Conservation (phyloP, 768 basidiomycete genomes). For the Lentinula aciculospora region DNA sequence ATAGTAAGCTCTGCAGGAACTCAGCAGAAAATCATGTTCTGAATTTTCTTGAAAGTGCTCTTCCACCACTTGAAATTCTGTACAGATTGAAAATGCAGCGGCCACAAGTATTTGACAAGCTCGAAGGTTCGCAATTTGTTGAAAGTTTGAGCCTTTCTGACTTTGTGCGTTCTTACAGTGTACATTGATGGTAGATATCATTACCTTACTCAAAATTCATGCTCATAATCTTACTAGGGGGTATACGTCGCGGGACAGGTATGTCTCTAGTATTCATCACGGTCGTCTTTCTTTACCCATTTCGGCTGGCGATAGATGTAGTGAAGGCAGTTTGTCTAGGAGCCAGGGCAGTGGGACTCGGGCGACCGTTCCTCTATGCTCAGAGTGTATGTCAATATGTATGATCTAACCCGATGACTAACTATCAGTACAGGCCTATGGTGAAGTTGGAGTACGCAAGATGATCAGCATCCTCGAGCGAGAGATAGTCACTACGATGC, state of each 20-base stretch:
- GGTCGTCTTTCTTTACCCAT: not conserved
- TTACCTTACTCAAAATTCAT: not conserved
- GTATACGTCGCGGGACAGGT: constrained; percentile 78
- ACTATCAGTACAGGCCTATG: constrained; percentile 56
- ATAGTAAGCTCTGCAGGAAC: constrained; percentile 36
- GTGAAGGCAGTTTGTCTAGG: constrained; percentile 89
- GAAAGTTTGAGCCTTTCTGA: not conserved
- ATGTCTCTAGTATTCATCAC: constrained; percentile 13
- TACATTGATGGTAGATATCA: constrained; percentile 75
- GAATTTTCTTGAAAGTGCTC: constrained; percentile 41
- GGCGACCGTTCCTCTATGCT: constrained; percentile 81
- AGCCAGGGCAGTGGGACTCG: constrained; percentile 81
- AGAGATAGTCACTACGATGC: constrained; percentile 76
- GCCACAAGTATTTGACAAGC: constrained; percentile 66
- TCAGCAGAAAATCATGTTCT: not conserved
- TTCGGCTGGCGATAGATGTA: constrained; percentile 47
- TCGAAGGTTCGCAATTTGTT: constrained; percentile 49
- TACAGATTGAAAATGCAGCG: constrained; percentile 65
- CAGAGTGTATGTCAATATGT: constrained; percentile 52
- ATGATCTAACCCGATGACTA: not conserved
- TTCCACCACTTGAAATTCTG: constrained; percentile 76
- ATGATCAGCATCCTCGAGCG: constrained; percentile 63
- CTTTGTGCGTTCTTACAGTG: constrained; percentile 33
- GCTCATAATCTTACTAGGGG: constrained; percentile 26
- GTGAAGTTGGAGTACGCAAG: constrained; percentile 63